These are phyloP conservation scores for Tulasnella calospora DNA, from an alignment of 768 basidiomycete species.

Conservation along the genomic window DNA sequence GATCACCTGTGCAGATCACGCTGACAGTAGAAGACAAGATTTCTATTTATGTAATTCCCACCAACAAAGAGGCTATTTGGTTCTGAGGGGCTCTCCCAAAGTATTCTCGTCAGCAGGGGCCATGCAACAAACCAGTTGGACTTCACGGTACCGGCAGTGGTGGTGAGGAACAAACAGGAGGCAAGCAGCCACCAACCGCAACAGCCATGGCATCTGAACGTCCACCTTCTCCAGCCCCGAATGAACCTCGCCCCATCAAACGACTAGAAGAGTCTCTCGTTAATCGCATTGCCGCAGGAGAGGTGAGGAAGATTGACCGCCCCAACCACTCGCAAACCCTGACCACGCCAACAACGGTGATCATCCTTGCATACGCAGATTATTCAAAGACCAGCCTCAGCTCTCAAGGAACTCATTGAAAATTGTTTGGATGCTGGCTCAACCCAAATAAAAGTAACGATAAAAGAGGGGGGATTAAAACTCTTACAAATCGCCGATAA, in stretches of 20 bases:
- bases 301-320: constrained; percentile 36
- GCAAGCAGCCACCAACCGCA: not conserved
- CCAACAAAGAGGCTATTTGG: too few relatives aligned
- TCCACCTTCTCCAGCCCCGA: constrained; percentile 2
- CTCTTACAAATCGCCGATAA: constrained; percentile 95
- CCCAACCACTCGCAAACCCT: not conserved
- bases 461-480: constrained; percentile 96
- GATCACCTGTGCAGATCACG: too few relatives aligned
- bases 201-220: not conserved
- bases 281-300: constrained; percentile 77
- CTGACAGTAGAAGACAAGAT: too few relatives aligned
- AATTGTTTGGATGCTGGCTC: constrained; percentile 92
- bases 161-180: not conserved
- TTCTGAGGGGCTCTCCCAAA: too few relatives aligned
- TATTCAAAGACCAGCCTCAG: constrained; percentile 86
- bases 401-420: constrained; percentile 92
- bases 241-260: constrained; percentile 48
- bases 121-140: too few relatives aligned
- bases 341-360: not conserved
- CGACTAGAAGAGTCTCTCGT: constrained; percentile 78
- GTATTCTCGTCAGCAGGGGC: too few relatives aligned
- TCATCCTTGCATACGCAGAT: constrained; percentile 45
- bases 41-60: too few relatives aligned
- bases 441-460: constrained; percentile 75
- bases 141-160: not conserved